phyloP scores from a whole-genome alignment of 2,329 filamentous ascomycete genomes.

The Blastomyces parvus region DNA sequence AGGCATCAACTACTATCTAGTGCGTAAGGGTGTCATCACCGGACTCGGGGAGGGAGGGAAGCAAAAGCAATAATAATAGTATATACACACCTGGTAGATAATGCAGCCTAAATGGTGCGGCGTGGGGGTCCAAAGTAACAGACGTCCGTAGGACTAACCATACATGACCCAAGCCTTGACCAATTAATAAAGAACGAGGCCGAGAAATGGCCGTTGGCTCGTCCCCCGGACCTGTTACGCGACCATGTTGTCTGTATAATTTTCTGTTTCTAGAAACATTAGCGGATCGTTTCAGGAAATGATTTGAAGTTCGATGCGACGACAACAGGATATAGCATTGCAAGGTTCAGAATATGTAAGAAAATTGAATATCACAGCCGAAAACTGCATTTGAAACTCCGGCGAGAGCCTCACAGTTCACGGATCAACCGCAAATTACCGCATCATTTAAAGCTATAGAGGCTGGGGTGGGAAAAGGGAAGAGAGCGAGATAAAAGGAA shows the following conservation, averaged over 20 bases:
- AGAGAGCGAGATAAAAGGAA: slow-evolving; percentile 10
- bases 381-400: slow-evolving; percentile 69
- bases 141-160: neutral
- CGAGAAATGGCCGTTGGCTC: neutral
- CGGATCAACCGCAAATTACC: slow-evolving; percentile 99
- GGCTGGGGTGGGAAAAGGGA: slow-evolving; percentile 12
- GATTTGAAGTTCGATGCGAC: neutral
- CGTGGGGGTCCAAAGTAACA: neutral
- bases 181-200: neutral
- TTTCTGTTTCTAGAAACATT: slow-evolving; percentile 4
- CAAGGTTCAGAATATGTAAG: slow-evolving; percentile 95
- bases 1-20: slow-evolving; percentile 62
- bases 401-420: slow-evolving; percentile 78
- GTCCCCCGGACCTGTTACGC: neutral
- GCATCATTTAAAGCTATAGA: slow-evolving; percentile 56
- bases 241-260: neutral
- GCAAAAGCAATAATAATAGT: slow-evolving; percentile 5
- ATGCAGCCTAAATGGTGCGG: neutral
- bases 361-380: slow-evolving; percentile 75
- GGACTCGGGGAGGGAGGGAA: slow-evolving; percentile 34
- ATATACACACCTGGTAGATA: slow-evolving; percentile 21
- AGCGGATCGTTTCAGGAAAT: neutral
- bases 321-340: slow-evolving; percentile 4
- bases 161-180: neutral
- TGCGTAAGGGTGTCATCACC: slow-evolving; percentile 57